Percentiles rank a stretch among this genome's conserved stretches.
Conservation (phyloP, 768 basidiomycete species). For the Tylopilus rubrobrunneus region DNA sequence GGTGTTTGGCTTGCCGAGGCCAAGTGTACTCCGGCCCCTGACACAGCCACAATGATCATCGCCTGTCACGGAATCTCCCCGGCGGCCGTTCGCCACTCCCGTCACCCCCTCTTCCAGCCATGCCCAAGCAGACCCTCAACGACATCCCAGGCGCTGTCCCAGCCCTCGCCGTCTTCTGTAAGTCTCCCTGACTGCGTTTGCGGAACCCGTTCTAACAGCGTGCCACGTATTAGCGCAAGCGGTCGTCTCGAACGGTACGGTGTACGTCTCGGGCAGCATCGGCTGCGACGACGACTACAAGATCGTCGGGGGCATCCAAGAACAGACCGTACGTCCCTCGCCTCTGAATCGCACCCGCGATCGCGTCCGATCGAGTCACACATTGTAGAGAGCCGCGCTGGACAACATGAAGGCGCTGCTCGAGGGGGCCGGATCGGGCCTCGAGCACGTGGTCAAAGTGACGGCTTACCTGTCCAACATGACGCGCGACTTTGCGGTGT, state of each 20-base stretch:
- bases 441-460: conserved; percentile 38
- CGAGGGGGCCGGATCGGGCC: conserved; percentile 34
- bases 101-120: not conserved
- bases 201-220: not conserved
- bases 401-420: conserved; percentile 38
- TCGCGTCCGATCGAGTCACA: not conserved
- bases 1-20: no score
- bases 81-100: no score
- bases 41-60: not conserved
- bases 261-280: conserved; percentile 42
- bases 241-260: conserved; percentile 30
- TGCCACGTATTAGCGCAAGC: conserved; percentile 31
- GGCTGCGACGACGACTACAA: conserved; percentile 30
- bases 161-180: conserved; percentile 34
- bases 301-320: conserved; percentile 36
- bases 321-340: conserved; percentile 33
- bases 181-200: not conserved
- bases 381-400: conserved; percentile 33
- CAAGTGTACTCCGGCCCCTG: no score
- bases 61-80: no score
- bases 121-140: conserved; percentile 30
- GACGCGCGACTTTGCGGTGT: conserved; percentile 33
- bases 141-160: conserved; percentile 29
- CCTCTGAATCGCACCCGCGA: not conserved
- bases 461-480: conserved; percentile 39